Base-by-base conservation (phyloP, 306 rosid species). In the Fragaria nilgerrensis region DNA sequence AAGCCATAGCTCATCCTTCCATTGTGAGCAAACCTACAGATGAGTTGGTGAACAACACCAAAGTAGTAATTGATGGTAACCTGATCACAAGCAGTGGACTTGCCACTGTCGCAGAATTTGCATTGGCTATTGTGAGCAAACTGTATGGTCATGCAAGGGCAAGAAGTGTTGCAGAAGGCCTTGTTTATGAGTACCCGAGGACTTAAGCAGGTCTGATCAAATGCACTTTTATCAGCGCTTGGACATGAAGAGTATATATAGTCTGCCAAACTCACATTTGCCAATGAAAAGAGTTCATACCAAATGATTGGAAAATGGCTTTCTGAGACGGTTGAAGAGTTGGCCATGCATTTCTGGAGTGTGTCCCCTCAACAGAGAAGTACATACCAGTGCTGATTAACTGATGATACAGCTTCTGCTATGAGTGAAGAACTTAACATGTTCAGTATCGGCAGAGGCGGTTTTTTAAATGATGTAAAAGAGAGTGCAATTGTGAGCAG, bases 101-200 rank as follows among this genome's bases (percentile, higher is more conserved):
- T 64, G 82, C 90, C 50, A 84, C 92, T 41, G 91, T 85, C 14
- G 87, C 89, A 4, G 91, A 89, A 62, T 90, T 90, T 82, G 87
- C 97, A 4, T 77, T 95, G 91, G 92, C 87, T 82, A 85, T 95
- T 81, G 89, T 95, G 79, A 81, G 87, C 78, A 92, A 95, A 86
- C 88, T 92, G 47, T 89, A 88, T 78, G 97, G 96, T 52, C 83
- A 85, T 82, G 96, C 86, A 20, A 92, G 98, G 80, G 97, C 96
- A 27, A 92, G 93, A 89, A 92, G 98, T 84, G 96, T 95, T 41
- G 97, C 98, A 65, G 96, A 89, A 83, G 98, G 97, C 78, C 92
- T 95, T 76, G 96, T 92, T 82, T 88, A 88, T 48, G 89, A 92
- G 74, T 88, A 89, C 87, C 96, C 89, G 19, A 84, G 72, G 79